A percentile compares a stretch with the other conserved stretches of the same genome.
phyloP scores from a whole-genome alignment of 2,329 filamentous ascomycete species.

The Botryotinia narcissicola region DNA sequence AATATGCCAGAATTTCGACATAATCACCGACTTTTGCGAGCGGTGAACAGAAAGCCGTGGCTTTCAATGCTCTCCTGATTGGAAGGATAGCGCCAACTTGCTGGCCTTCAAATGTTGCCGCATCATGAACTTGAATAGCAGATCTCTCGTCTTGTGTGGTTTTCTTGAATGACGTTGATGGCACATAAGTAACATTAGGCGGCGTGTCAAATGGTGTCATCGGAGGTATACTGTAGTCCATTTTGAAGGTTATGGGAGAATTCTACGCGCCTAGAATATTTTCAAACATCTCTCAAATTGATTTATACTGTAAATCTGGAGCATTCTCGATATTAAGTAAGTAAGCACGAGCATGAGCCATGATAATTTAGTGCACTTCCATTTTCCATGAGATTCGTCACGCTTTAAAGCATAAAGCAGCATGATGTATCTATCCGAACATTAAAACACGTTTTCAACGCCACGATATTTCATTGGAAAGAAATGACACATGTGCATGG shows the following conservation, averaged over 20 bases:
- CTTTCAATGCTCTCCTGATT: background rate
- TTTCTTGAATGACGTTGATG: background rate
- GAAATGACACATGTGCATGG: background rate
- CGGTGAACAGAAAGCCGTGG: too few species aligned
- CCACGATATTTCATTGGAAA: background rate
- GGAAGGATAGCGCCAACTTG: constrained; percentile 4
- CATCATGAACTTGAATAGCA: background rate
- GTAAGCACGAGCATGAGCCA: background rate
- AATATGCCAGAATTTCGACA: constrained; percentile 1
- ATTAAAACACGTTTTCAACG: background rate
- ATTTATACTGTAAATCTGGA: background rate
- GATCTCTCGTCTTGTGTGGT: background rate
- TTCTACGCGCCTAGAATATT: background rate
- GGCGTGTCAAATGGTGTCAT: background rate
- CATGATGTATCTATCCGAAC: background rate
- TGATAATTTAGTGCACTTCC: background rate
- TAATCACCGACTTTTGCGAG: constrained; percentile 9
- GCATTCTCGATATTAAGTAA: background rate
- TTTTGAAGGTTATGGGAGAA: background rate
- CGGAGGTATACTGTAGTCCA: background rate
- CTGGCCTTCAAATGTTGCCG: background rate
- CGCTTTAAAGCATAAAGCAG: background rate
- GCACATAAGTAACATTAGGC: background rate
- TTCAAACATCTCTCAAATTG: background rate
- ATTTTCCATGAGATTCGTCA: background rate